Base-by-base conservation (phyloP, 768 basidiomycete species). In the Macrolepiota fuliginosa region DNA sequence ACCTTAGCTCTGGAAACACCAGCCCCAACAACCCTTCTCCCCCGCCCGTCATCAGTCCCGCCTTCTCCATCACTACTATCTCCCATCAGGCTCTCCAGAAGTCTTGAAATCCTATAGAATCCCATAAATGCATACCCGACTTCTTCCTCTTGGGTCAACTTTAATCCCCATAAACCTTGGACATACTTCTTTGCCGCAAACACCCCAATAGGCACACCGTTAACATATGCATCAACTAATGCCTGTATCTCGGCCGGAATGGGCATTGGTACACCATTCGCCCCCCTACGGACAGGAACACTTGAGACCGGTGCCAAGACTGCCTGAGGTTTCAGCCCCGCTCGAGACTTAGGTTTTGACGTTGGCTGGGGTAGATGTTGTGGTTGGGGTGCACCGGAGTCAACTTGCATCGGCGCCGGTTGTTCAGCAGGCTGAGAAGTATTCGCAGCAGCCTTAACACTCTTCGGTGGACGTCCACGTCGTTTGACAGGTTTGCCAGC, bases 121-220 rank as follows among this genome's bases (percentile, higher is more conserved):
- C 84, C 84, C 68, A 85, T 69, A 65, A 78, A 79, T 42, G 67
- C 69, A 64, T 74, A 81, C 13, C 68, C 74, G 60, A 73, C 77
- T 58, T 81, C 81, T 4, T 65, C 46, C 11, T 76, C 70, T 1
- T 81, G 66, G 0, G 65, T 59, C n/a, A 73, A 57, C 9, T 73
- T 70, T 9, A 62, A 58, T 1, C 56, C 35, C 74, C 75, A 78
- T 19, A 67, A 62, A 0, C 67, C 39, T 19, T 50, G 37, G 5
- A 74, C 55, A 15, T 71, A 71, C n/a, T 66, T 62, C 2, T 63
- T 72, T 1, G 81, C 75, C 7, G 74, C 68, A 63, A 84, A 75
- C 25, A 80, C 46, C 3, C 78, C 71, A 10, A 84, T 55, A 9
- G 83, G 83, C 4, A 71, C 70, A 36, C 66, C 68, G 7, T 69